Evolutionary conservation across 2,329 filamentous ascomycete genomes (phyloP).

Genomic region (Didymella glomerata): DNA sequence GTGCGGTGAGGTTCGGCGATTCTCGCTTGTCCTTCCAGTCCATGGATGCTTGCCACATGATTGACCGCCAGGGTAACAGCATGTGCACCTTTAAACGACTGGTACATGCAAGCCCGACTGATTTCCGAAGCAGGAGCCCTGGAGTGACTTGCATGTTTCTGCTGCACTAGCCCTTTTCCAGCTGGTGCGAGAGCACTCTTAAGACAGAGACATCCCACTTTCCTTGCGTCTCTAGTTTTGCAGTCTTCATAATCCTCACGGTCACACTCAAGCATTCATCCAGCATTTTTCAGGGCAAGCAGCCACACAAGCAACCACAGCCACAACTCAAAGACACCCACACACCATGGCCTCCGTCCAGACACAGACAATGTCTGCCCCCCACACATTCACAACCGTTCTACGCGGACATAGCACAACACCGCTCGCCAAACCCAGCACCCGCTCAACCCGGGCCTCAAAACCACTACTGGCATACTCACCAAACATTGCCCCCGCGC

Average conservation of each 20-base stretch:
- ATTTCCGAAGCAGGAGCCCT: constrained; percentile 14
- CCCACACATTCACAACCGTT: constrained; percentile 33
- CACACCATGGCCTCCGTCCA: constrained; percentile 36
- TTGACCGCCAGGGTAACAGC: constrained; percentile 20
- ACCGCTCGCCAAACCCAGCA: constrained; percentile 26
- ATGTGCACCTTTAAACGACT: constrained; percentile 18
- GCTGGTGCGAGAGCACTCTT: constrained; percentile 14
- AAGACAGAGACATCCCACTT: constrained; percentile 18
- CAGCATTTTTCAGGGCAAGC: constrained; percentile 5
- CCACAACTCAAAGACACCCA: neutral
- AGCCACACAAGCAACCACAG: constrained; percentile 3
- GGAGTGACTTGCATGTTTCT: constrained; percentile 21
- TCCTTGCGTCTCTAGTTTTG: constrained; percentile 15
- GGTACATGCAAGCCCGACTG: constrained; percentile 20
- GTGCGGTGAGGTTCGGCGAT: constrained; percentile 22
- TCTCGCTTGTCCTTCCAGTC: constrained; percentile 22
- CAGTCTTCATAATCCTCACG: constrained; percentile 5
- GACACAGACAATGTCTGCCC: constrained; percentile 36
- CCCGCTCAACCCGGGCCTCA: constrained; percentile 32
- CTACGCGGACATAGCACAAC: constrained; percentile 28
- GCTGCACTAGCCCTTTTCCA: constrained; percentile 12
- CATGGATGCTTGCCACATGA: constrained; percentile 20
- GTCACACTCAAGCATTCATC: neutral
- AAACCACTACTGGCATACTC: constrained; percentile 34
- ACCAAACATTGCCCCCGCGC: constrained; percentile 34